phyloP scores from a whole-genome alignment of 371 early-diverging fungal genomes.

The Fennellomyces sp. region DNA sequence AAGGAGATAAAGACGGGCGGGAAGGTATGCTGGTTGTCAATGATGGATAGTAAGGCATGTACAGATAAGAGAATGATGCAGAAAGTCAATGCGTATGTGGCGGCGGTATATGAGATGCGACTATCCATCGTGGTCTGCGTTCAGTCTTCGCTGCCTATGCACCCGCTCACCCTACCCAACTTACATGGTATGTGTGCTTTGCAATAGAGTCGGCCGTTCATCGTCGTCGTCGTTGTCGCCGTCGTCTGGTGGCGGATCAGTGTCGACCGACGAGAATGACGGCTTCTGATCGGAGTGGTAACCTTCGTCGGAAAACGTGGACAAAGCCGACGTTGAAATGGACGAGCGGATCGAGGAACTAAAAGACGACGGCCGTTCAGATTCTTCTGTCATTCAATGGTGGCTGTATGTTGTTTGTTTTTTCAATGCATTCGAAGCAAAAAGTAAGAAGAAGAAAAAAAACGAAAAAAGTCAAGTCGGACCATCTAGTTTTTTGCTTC shows the following conservation, averaged over 20 bases:
- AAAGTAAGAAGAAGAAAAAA: constrained; percentile 9
- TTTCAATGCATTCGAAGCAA: constrained; percentile 12
- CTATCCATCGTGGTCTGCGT: constrained; percentile 17
- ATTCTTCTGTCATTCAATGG: constrained; percentile 20
- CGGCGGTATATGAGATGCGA: constrained; percentile 38
- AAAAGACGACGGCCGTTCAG: constrained; percentile 18
- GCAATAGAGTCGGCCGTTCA: constrained; percentile 38
- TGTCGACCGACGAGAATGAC: constrained; percentile 13
- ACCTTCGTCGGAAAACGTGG: constrained; percentile 46
- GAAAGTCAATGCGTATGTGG: constrained; percentile 45
- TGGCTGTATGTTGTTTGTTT: not conserved
- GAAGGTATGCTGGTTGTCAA: constrained; percentile 50
- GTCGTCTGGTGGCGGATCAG: not conserved
- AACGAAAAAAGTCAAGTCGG: not conserved
- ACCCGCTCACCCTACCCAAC: not conserved
- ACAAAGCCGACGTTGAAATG: constrained; percentile 20
- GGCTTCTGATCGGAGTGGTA: constrained; percentile 47
- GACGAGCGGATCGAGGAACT: constrained; percentile 17
- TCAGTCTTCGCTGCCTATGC: not conserved
- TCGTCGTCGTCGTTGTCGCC: constrained; percentile 9
- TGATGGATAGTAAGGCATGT: constrained; percentile 41
- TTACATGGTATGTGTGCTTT: constrained; percentile 48
- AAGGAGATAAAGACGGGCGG: constrained; percentile 56
- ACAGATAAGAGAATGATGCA: constrained; percentile 40
- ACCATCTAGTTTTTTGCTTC: constrained; percentile 4